A percentile compares a stretch with the other conserved stretches of the same genome.
phyloP scores from a whole-genome alignment of 75 land plant species.

The Larix kaempferi region DNA sequence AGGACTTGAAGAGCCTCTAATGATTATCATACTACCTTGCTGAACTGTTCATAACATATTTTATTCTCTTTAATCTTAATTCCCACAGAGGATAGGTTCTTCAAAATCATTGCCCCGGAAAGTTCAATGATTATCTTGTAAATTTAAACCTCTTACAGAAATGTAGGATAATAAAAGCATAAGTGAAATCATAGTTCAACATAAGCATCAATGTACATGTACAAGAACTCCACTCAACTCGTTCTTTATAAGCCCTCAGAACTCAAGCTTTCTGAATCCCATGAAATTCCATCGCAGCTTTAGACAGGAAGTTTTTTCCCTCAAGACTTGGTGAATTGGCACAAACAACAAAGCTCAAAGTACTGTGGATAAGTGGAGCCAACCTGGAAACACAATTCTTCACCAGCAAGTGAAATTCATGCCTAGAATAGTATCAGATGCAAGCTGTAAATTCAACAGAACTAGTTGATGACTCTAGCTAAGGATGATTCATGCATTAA shows the following conservation, averaged over 20 bases:
- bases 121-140: not conserved
- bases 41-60: not conserved
- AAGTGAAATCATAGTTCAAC: not conserved
- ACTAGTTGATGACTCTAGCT: not conserved
- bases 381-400: not conserved
- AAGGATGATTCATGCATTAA: not conserved
- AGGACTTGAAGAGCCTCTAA: not conserved
- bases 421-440: not conserved
- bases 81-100: not conserved
- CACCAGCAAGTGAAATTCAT: not conserved
- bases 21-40: not conserved
- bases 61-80: not conserved
- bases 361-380: not conserved
- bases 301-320: not conserved
- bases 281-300: conserved; percentile 4
- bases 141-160: not conserved
- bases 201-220: not conserved
- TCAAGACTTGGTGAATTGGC: not conserved
- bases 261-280: not conserved
- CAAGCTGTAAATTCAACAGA: not conserved
- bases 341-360: not conserved
- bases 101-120: no score
- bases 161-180: not conserved
- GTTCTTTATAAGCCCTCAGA: not conserved
- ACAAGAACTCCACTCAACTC: not conserved